Percentiles rank a stretch among this genome's conserved stretches.
phyloP scores from a whole-genome alignment of 306 rosid species.

The Mucuna pruriens region DNA sequence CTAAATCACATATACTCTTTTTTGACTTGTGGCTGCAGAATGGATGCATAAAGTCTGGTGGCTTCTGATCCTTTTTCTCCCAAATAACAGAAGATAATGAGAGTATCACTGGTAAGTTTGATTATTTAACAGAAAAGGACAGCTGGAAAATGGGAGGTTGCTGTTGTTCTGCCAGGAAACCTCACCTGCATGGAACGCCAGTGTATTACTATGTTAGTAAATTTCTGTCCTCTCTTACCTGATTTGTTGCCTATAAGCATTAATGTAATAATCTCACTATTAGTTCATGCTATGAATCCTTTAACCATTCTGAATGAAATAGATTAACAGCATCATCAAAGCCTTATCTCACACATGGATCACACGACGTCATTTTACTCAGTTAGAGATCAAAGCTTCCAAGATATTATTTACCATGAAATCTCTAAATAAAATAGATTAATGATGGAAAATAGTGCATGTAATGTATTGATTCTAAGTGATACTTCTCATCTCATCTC shows the following conservation, averaged over 20 bases:
- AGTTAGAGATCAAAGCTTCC: too few species aligned
- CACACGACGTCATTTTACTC: too few species aligned
- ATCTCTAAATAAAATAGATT: neutral
- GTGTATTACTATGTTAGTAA: slow-evolving; percentile 80
- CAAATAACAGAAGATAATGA: slow-evolving; percentile 52
- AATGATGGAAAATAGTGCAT: slow-evolving; percentile 6
- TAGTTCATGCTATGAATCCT: neutral
- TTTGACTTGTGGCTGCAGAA: slow-evolving; percentile 33
- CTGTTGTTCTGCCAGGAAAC: slow-evolving; percentile 87
- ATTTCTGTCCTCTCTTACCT: slow-evolving; percentile 39
- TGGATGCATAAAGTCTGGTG: slow-evolving; percentile 4
- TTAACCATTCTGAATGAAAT: neutral
- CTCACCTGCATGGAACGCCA: slow-evolving; percentile 77
- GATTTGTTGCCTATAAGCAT: slow-evolving; percentile 11
- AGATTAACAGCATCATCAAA: too few species aligned
- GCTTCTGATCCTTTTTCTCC: slow-evolving; percentile 32
- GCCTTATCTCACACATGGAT: too few species aligned
- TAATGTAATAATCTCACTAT: neutral
- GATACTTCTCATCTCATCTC: neutral
- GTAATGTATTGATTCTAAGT: slow-evolving; percentile 5
- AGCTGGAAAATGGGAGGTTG: slow-evolving; percentile 83
- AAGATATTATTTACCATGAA: too few species aligned
- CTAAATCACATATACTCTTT: neutral
- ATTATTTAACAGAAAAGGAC: slow-evolving; percentile 41
- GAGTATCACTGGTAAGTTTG: slow-evolving; percentile 36